Evolutionary conservation across 1,284 basidiomycete species (phyloP).

Genomic region (Mycosarcoma mackinlayi): DNA sequence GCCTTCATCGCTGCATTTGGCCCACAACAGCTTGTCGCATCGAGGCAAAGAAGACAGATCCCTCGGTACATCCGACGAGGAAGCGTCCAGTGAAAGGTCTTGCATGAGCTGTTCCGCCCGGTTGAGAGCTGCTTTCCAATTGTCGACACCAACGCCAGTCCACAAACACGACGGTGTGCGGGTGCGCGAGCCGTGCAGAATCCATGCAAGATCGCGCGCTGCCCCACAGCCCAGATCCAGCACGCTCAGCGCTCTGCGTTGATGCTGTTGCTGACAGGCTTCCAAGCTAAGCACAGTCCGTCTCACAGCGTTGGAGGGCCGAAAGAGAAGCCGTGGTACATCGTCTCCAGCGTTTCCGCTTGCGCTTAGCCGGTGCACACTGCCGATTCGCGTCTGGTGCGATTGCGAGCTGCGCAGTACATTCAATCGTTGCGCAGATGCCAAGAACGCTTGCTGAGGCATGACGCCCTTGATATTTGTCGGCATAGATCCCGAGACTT

Average conservation of each 20-base stretch:
- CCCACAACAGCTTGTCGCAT: slow-evolving; percentile 38
- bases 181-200: slow-evolving; percentile 36
- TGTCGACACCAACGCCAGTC: slow-evolving; percentile 42
- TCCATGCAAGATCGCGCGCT: slow-evolving; percentile 41
- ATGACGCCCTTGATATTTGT: background rate
- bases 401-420: slow-evolving; percentile 12
- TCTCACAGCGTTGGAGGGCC: slow-evolving; percentile 29
- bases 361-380: background rate
- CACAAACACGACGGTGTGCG: slow-evolving; percentile 7
- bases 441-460: slow-evolving; percentile 4
- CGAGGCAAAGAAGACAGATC: background rate
- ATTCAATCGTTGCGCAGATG: background rate
- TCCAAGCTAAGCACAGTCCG: slow-evolving; percentile 16
- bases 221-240: slow-evolving; percentile 45
- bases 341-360: slow-evolving; percentile 4
- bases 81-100: slow-evolving; percentile 23
- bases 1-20: slow-evolving; percentile 30
- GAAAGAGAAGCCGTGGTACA: slow-evolving; percentile 32
- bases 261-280: background rate
- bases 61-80: background rate
- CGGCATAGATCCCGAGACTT: background rate
- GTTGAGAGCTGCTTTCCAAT: slow-evolving; percentile 41
- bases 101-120: slow-evolving; percentile 30
- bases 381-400: slow-evolving; percentile 8
- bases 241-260: background rate